Percentiles rank a stretch among this genome's conserved stretches.
phyloP scores from a whole-genome alignment of 2,329 filamentous ascomycete genomes.

The Cadophora luteo-olivacea region DNA sequence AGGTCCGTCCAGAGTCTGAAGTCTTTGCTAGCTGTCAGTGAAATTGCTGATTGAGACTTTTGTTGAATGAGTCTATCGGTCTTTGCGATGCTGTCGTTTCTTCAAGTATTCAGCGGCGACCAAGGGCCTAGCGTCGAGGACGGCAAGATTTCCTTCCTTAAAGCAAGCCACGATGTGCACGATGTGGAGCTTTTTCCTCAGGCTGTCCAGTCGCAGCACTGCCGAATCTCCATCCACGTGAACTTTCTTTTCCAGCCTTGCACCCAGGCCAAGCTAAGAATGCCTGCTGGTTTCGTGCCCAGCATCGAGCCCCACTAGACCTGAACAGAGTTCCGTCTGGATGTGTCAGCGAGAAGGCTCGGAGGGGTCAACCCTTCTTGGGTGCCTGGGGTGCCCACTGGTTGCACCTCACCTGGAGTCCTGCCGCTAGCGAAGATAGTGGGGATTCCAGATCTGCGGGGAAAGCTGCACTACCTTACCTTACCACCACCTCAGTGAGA shows the following conservation, averaged over 20 bases:
- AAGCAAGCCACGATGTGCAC: not conserved
- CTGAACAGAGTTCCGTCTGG: not conserved
- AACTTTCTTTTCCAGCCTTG: not conserved
- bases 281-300: not conserved
- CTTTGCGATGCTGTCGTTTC: not conserved
- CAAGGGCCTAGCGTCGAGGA: not conserved
- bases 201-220: not conserved
- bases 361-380: not conserved
- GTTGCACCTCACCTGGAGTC: not conserved
- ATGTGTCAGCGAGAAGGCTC: not conserved
- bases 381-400: too few relatives aligned
- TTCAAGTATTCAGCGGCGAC: not conserved
- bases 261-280: not conserved
- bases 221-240: not conserved
- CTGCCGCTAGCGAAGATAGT: conserved; percentile 9
- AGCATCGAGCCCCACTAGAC: conserved; percentile 2
- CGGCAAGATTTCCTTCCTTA: not conserved
- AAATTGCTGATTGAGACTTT: too few relatives aligned
- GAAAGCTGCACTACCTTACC: conserved; percentile 6
- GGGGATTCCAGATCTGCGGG: conserved; percentile 23
- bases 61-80: not conserved
- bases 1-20: too few relatives aligned
- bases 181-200: not conserved
- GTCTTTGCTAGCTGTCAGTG: too few relatives aligned
- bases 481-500: not conserved